Conservation (phyloP, 495 filamentous ascomycete genomes). For the Talaromyces ruber region DNA sequence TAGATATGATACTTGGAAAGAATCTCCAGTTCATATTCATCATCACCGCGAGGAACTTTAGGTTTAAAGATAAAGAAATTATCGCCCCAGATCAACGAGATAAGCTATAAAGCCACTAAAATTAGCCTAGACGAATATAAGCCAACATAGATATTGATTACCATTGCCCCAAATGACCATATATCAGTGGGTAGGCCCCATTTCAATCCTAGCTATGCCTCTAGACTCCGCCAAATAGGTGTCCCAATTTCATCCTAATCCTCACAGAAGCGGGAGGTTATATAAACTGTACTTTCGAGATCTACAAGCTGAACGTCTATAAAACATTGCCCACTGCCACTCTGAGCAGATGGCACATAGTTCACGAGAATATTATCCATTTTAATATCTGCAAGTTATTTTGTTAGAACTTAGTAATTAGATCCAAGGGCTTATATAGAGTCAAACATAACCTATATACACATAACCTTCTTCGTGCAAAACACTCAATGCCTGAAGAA, state of each 20-base stretch:
- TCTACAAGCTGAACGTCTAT: slow-evolving; percentile 30
- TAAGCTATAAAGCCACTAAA: slow-evolving; percentile 19
- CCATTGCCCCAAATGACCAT: slow-evolving; percentile 30
- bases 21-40: slow-evolving; percentile 32
- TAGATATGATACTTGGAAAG: too few species aligned
- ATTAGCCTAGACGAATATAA: background rate
- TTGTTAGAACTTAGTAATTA: background rate
- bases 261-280: slow-evolving; percentile 22
- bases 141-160: slow-evolving; percentile 10
- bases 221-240: slow-evolving; percentile 25
- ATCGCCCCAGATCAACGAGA: slow-evolving; percentile 29
- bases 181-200: slow-evolving; percentile 30
- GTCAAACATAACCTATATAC: slow-evolving; percentile 23
- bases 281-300: slow-evolving; percentile 20
- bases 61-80: slow-evolving; percentile 36
- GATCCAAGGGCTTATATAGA: background rate
- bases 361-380: slow-evolving; percentile 33
- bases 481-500: slow-evolving; percentile 25
- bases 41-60: slow-evolving; percentile 22
- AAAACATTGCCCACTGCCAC: slow-evolving; percentile 15
- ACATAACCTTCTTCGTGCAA: slow-evolving; percentile 31
- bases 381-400: slow-evolving; percentile 25
- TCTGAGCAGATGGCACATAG: slow-evolving; percentile 10
- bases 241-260: slow-evolving; percentile 26
- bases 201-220: slow-evolving; percentile 18